Conservation (phyloP, 768 basidiomycete species). For the Boletus subparvulus region DNA sequence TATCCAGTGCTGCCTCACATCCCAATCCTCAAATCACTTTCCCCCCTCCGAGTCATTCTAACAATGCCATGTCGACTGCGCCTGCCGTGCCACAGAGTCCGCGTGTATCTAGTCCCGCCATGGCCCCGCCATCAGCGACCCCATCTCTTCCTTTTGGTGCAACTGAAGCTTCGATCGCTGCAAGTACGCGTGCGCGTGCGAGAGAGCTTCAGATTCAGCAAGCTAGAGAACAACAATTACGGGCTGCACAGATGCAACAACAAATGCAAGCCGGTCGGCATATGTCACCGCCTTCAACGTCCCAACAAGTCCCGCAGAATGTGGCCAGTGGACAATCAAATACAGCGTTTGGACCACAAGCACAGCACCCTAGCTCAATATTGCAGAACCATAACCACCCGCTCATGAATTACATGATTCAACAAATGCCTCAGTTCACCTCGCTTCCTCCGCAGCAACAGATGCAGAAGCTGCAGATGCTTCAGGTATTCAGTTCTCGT, state of each 20-base stretch:
- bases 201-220: conserved; percentile 39
- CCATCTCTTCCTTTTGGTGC: conserved; percentile 34
- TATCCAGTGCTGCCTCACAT: conserved; percentile 17
- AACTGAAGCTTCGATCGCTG: conserved; percentile 36
- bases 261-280: conserved; percentile 38
- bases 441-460: conserved; percentile 52
- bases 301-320: conserved; percentile 22
- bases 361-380: conserved; percentile 47
- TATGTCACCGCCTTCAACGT: conserved; percentile 42
- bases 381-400: conserved; percentile 57
- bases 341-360: conserved; percentile 28
- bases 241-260: conserved; percentile 35
- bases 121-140: conserved; percentile 27
- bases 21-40: conserved; percentile 24
- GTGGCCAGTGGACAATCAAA: conserved; percentile 20
- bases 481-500: conserved; percentile 43
- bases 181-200: conserved; percentile 32
- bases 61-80: conserved; percentile 12
- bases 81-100: conserved; percentile 30
- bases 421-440: conserved; percentile 53
- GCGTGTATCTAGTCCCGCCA: conserved; percentile 34
- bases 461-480: conserved; percentile 54
- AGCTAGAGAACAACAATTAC: conserved; percentile 34
- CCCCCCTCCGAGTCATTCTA: conserved; percentile 18
- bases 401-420: conserved; percentile 54